Evolutionary conservation across 768 basidiomycete genomes (phyloP).

Genomic region (Boletus barrowsii): DNA sequence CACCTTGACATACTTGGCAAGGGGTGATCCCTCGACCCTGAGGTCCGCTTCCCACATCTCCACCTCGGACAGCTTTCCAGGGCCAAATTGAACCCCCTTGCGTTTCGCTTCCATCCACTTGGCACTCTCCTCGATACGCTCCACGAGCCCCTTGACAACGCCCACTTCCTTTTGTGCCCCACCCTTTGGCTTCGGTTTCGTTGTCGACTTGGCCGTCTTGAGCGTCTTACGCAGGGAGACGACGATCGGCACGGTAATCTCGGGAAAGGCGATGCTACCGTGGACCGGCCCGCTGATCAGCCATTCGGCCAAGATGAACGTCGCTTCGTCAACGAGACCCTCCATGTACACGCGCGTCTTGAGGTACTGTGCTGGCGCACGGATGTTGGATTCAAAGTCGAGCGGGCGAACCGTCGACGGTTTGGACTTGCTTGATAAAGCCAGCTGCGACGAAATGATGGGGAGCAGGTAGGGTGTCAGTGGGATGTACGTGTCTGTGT

Average conservation of each 20-base stretch:
- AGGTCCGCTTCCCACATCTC: slow-evolving; percentile 67
- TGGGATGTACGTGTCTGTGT: slow-evolving; percentile 84
- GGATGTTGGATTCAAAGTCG: slow-evolving; percentile 84
- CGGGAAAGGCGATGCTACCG: slow-evolving; percentile 90
- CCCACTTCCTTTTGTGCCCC: slow-evolving; percentile 52
- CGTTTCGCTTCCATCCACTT: slow-evolving; percentile 75
- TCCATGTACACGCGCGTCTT: slow-evolving; percentile 86
- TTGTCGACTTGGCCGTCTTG: slow-evolving; percentile 53
- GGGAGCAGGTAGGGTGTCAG: slow-evolving; percentile 85
- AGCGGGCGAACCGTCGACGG: slow-evolving; percentile 83
- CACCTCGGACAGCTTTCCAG: slow-evolving; percentile 67
- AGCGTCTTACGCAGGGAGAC: slow-evolving; percentile 69
- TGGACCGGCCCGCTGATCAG: slow-evolving; percentile 67
- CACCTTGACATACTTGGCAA: slow-evolving; percentile 79
- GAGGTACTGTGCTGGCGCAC: slow-evolving; percentile 83
- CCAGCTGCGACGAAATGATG: slow-evolving; percentile 74
- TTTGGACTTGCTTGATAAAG: slow-evolving; percentile 68
- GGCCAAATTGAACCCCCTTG: slow-evolving; percentile 69
- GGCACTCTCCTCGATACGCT: slow-evolving; percentile 82
- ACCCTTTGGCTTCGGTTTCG: slow-evolving; percentile 16
- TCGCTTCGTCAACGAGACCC: slow-evolving; percentile 75
- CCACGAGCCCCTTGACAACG: slow-evolving; percentile 72
- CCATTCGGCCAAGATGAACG: slow-evolving; percentile 80
- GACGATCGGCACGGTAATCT: slow-evolving; percentile 77
- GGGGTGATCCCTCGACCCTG: slow-evolving; percentile 65